A percentile compares a stretch with the other conserved stretches of the same genome.
These are phyloP conservation scores for Ogataea thermomethanolica DNA, from an alignment of 805 yeast genomes.

Conservation along the genomic window DNA sequence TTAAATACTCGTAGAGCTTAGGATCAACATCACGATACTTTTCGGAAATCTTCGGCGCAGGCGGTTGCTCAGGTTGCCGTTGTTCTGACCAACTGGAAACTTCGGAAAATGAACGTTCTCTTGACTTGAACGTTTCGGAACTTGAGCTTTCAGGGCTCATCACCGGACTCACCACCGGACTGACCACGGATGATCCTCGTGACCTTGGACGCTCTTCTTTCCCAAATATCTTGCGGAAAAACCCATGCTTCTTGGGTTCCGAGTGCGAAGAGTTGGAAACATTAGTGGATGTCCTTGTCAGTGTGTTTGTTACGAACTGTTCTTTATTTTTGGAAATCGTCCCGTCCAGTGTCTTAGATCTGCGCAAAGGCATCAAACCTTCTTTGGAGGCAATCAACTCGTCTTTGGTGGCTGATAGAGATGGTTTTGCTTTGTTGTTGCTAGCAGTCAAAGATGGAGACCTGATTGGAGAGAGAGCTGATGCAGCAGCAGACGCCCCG, in stretches of 20 bases:
- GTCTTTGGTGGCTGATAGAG: constrained; percentile 21
- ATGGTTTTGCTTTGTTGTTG: constrained; percentile 28
- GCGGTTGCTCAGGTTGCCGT: neutral
- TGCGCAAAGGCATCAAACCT: constrained; percentile 13
- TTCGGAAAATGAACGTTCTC: neutral
- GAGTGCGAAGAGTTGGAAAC: constrained; percentile 5
- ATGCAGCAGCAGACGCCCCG: constrained; percentile 11
- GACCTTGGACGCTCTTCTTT: constrained; percentile 14
- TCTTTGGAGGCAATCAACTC: constrained; percentile 7
- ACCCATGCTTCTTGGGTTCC: constrained; percentile 19
- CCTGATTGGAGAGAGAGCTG: constrained; percentile 21
- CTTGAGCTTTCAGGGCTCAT: neutral
- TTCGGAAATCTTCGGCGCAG: constrained; percentile 15
- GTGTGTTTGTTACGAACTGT: constrained; percentile 5
- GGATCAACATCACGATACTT: constrained; percentile 38
- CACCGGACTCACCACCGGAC: neutral
- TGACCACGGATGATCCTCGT: constrained; percentile 6
- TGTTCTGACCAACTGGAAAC: neutral
- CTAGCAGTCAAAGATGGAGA: constrained; percentile 25
- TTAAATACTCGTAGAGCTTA: constrained; percentile 44
- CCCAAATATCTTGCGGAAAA: constrained; percentile 26
- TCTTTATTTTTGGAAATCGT: constrained; percentile 11
- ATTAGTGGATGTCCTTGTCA: constrained; percentile 31
- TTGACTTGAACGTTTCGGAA: neutral
- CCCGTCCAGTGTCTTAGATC: constrained; percentile 30